phyloP scores from a whole-genome alignment of 2,329 filamentous ascomycete genomes.

The Aureobasidium sp. region DNA sequence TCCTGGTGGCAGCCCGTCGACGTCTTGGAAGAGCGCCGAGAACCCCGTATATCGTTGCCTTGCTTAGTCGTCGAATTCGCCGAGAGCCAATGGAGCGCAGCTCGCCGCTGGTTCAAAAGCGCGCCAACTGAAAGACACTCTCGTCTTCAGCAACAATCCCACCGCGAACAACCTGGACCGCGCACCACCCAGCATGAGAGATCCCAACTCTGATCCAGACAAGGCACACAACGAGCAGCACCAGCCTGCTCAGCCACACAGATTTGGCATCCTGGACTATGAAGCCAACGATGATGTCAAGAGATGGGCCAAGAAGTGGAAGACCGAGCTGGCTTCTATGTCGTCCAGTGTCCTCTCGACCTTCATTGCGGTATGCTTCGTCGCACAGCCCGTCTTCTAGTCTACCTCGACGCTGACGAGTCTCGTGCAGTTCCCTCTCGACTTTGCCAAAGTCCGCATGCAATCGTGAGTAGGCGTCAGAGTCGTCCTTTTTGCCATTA shows the following conservation, averaged over 20 bases:
- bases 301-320: constrained; percentile 65
- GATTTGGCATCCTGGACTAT: neutral
- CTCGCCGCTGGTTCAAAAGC: constrained; percentile 4
- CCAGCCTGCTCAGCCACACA: neutral
- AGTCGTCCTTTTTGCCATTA: neutral
- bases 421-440: constrained; percentile 61
- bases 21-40: neutral
- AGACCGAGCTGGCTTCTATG: constrained; percentile 73
- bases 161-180: neutral
- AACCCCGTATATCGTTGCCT: neutral
- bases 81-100: constrained; percentile 15
- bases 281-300: constrained; percentile 36
- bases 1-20: neutral
- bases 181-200: constrained; percentile 10
- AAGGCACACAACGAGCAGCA: constrained; percentile 2
- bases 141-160: constrained; percentile 9
- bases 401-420: constrained; percentile 1
- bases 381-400: neutral
- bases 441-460: constrained; percentile 86
- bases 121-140: constrained; percentile 6
- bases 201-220: neutral
- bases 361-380: constrained; percentile 52
- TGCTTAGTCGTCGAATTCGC: neutral
- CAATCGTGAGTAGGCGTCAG: constrained; percentile 50
- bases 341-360: constrained; percentile 72